Percentiles rank a stretch among this genome's conserved stretches.
phyloP scores from a whole-genome alignment of 2,329 filamentous ascomycete genomes.

The Penicillium sp. region DNA sequence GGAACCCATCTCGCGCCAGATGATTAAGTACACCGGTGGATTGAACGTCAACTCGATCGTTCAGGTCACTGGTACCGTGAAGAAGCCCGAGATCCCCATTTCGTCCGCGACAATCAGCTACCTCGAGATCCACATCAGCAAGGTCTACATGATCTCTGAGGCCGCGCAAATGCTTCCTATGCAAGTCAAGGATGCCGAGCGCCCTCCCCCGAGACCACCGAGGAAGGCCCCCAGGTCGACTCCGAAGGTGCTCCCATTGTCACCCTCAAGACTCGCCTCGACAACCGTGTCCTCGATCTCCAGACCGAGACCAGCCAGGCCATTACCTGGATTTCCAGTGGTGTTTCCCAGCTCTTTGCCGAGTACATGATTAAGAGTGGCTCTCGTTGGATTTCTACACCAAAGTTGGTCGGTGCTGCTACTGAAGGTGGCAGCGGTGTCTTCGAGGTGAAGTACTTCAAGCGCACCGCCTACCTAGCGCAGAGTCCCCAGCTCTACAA shows the following conservation, averaged over 20 bases:
- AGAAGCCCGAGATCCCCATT: conserved; percentile 81
- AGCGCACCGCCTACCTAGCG: conserved; percentile 68
- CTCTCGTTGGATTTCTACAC: conserved; percentile 84
- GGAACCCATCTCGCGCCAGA: conserved; percentile 69
- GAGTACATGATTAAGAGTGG: conserved; percentile 73
- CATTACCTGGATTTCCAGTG: conserved; percentile 69
- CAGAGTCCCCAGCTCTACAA: conserved; percentile 67
- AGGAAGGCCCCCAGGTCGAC: conserved; percentile 51
- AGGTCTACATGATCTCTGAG: conserved; percentile 74
- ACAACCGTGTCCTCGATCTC: conserved; percentile 92
- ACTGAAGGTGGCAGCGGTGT: conserved; percentile 93
- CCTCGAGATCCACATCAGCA: conserved; percentile 84
- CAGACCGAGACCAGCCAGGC: conserved; percentile 88
- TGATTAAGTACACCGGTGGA: conserved; percentile 86
- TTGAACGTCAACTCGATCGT: conserved; percentile 80
- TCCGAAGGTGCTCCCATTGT: conserved; percentile 65
- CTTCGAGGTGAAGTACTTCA: conserved; percentile 88
- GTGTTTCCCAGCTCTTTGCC: conserved; percentile 68
- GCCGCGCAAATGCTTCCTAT: conserved; percentile 61
- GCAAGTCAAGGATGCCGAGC: conserved; percentile 56
- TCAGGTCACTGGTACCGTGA: conserved; percentile 73
- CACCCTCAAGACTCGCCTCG: conserved; percentile 77
- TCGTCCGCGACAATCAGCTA: conserved; percentile 79
- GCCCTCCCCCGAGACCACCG: conserved; percentile 46
- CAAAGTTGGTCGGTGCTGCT: conserved; percentile 83